phyloP scores from a whole-genome alignment of 2,329 filamentous ascomycete species.

The Ophiostoma sp. region DNA sequence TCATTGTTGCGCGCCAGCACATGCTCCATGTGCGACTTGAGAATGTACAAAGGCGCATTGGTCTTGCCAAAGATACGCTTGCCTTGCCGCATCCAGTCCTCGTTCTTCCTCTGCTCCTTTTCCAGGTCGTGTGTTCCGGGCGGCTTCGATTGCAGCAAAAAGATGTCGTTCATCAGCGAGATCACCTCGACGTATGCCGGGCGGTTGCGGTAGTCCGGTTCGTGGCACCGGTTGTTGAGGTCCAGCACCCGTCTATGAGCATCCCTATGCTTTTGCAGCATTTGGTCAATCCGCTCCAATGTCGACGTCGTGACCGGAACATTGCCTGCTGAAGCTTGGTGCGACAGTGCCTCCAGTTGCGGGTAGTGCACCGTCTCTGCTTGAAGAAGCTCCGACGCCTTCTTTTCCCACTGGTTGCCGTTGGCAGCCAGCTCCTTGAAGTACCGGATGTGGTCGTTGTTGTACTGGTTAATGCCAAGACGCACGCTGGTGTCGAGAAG shows the following conservation, averaged over 20 bases:
- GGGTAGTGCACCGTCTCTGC: conserved; percentile 89
- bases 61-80: conserved; percentile 98
- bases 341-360: conserved; percentile 84
- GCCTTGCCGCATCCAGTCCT: conserved; percentile 98
- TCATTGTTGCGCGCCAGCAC: conserved; percentile 83
- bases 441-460: conserved; percentile 65
- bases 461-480: conserved; percentile 71
- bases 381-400: conserved; percentile 87
- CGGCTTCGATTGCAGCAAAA: conserved; percentile 88
- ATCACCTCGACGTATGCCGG: conserved; percentile 87
- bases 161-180: conserved; percentile 79
- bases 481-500: conserved; percentile 73
- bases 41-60: conserved; percentile 91
- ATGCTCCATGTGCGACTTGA: conserved; percentile 90
- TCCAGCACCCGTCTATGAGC: conserved; percentile 83
- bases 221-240: conserved; percentile 70
- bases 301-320: conserved; percentile 81
- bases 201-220: conserved; percentile 68
- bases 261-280: conserved; percentile 91
- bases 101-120: conserved; percentile 87
- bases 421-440: conserved; percentile 70
- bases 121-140: conserved; percentile 87
- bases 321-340: conserved; percentile 63
- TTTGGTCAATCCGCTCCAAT: conserved; percentile 76
- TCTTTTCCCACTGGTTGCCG: conserved; percentile 85